These are phyloP conservation scores for Myxozyma geophila DNA, from an alignment of 805 yeast species.

Conservation along the genomic window DNA sequence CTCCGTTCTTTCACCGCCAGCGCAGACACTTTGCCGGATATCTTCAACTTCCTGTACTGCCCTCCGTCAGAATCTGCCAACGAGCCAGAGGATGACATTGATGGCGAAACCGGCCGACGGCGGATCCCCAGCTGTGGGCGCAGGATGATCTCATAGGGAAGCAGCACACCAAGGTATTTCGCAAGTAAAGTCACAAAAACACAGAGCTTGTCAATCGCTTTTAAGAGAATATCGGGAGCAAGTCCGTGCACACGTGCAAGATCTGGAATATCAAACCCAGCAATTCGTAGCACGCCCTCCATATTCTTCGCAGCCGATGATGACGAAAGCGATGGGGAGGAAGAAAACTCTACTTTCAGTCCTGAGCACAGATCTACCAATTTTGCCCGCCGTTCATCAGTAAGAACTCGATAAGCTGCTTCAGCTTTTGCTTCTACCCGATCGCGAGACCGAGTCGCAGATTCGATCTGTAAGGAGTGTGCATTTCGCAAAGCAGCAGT, in stretches of 20 bases:
- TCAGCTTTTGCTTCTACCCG: constrained; percentile 8
- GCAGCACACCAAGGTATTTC: constrained; percentile 18
- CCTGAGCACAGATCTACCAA: not conserved
- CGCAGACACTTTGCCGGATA: constrained; percentile 13
- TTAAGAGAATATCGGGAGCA: constrained; percentile 6
- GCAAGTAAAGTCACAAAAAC: constrained; percentile 13
- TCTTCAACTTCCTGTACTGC: constrained; percentile 8
- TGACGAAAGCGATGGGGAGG: not conserved
- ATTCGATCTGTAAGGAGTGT: constrained; percentile 26
- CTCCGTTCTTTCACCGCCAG: constrained; percentile 18
- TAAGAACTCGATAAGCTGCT: not conserved
- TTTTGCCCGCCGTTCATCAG: not conserved
- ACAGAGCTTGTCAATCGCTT: constrained; percentile 11
- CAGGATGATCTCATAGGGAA: constrained; percentile 27
- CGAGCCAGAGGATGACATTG: not conserved
- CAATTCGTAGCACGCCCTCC: constrained; percentile 9
- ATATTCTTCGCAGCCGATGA: not conserved
- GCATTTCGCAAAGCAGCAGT: constrained; percentile 28
- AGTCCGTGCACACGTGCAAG: constrained; percentile 10
- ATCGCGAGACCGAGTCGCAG: constrained; percentile 10
- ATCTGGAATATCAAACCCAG: constrained; percentile 16
- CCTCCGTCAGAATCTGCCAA: not conserved
- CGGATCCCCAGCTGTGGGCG: constrained; percentile 18
- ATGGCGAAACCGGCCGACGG: constrained; percentile 10
- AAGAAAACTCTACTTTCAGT: not conserved